Evolutionary conservation across 768 basidiomycete genomes (phyloP).

Genomic region (Hygrophorus pudorinus): DNA sequence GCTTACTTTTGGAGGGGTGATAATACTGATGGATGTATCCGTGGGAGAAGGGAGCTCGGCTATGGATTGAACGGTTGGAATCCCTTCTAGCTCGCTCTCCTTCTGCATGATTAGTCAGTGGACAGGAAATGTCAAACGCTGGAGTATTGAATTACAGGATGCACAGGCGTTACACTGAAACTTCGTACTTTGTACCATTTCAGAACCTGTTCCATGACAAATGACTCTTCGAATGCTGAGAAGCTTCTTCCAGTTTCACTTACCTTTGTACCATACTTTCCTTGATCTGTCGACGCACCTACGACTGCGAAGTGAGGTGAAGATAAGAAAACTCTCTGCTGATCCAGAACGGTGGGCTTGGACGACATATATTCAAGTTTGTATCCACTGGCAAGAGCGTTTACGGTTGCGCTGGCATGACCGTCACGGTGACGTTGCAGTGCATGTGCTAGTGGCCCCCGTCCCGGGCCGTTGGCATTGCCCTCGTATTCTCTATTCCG

Average conservation of each 20-base stretch:
- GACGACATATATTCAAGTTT: no score
- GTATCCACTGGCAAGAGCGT: no score
- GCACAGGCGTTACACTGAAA: constrained; percentile 59
- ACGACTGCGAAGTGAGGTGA: constrained; percentile 66
- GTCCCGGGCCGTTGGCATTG: constrained; percentile 7
- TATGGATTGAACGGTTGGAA: constrained; percentile 45
- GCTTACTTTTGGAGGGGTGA: constrained; percentile 64
- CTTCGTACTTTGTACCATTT: constrained; percentile 63
- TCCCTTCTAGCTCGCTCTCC: constrained; percentile 59
- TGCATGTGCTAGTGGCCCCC: no score
- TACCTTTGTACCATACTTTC: constrained; percentile 74
- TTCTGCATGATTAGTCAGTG: constrained; percentile 32
- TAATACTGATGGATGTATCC: constrained; percentile 66
- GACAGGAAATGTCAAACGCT: background rate
- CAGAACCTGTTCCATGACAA: constrained; percentile 38
- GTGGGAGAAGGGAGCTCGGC: constrained; percentile 47
- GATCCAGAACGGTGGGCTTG: constrained; percentile 6
- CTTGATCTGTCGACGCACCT: constrained; percentile 71
- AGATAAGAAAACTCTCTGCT: constrained; percentile 50
- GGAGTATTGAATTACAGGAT: constrained; percentile 39
- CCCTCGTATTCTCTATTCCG: no score
- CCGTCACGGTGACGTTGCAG: no score
- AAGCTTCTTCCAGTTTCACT: constrained; percentile 3
- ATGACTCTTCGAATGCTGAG: background rate
- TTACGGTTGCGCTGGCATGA: no score